Base-by-base conservation (phyloP, 139 green algal genomes). In the Chlamydomonas incerta region DNA sequence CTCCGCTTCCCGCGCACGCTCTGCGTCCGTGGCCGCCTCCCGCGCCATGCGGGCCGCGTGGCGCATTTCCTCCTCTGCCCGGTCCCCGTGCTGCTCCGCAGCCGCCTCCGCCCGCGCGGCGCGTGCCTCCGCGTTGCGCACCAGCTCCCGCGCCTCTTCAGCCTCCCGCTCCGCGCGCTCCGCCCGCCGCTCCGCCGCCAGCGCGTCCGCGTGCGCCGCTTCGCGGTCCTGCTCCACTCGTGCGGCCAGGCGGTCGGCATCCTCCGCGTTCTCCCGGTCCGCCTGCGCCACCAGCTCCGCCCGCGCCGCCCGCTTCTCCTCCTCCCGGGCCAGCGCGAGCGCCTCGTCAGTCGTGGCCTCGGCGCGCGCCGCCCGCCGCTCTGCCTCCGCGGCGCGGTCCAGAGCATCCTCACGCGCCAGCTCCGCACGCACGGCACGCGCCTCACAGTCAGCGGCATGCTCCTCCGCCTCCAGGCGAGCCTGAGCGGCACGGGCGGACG, bases 41-140 rank as follows among this genome's bases (percentile, higher is more conserved):
- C n/a, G 18, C n/a, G 75, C 66, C 66, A 85, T 67, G 0, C 79
- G 79, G 2, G 79, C 46, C 17, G 79, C 65, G 28, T 85, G 79
- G 10, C 66, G 66, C n/a, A 66, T 50, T 47, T 75, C 79, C 47
- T 75, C 79, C n/a, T 67, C 11, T 18, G 66, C 79, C 31, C 65
- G 66, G 21, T 76, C 79, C n/a, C 79, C 47, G 47, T 85, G 46
- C 66, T 75, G 47, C 26, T 66, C 79, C 29, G 33, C 23, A 23
- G 41, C 8, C 47, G 62, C 37, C 46, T 75, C 79, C 0, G 66
- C 65, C 3, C 69, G 68, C 29, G 18, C 31, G 8, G 52, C 80
- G 23, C 21, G 34, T 1, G 50, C 23, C 3, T 47, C 41, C 0
- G 68, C 62, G 4, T 71, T n/a, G 23, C 69, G 50, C 23, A 33